Evolutionary conservation across 495 filamentous ascomycete species (phyloP), one percentile per base, ranked within the genome.

Genomic region (Talaromyces nanjingensis): DNA sequence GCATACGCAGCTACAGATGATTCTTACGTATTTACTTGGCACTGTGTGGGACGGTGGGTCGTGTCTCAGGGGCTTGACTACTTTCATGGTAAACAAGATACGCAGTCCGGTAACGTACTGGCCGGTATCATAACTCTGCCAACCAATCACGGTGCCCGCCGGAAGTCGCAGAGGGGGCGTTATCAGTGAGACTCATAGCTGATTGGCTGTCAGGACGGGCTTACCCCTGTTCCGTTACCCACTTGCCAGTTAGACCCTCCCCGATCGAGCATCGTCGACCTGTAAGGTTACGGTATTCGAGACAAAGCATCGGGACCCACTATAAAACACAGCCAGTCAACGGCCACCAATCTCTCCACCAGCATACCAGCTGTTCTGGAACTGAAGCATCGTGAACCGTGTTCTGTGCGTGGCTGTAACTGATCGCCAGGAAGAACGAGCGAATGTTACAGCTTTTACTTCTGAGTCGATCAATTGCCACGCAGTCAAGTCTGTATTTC

Each of bases 41-140:
- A 56, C 53, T 8, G 7, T 54, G 49, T 20, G 49, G 49, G 18
- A 22, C 18, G 3, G 53, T 56, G 53, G 53, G 53, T 14, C 53
- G 22, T 56, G 53, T 56, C 53, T 56, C 53, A 56, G 53, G 53
- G 53, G 53, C 53, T 56, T 56, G n/a, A 22, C 53, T 56, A n/a
- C 53, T 56, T 31, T 56, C 53, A 9, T 16, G 53, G 27, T 56
- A 25, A 56, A 56, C 53, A 56, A 27, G 53, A 56, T 56, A 56
- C 53, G 53, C 20, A 16, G n/a, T 56, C 14, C 20, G 53, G 53
- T 29, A 27, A 29, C 27, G 24, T 56, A 54, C 18, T 54, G 24
- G 24, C 18, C 12, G 24, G 18, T 54, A 56, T 49, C 45, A 20
- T 22, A 49, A 49, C n/a, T 20, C 45, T 0, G 45, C 45, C n/a